phyloP scores from a whole-genome alignment of 208 protist species.

The Leishmania tropica region DNA sequence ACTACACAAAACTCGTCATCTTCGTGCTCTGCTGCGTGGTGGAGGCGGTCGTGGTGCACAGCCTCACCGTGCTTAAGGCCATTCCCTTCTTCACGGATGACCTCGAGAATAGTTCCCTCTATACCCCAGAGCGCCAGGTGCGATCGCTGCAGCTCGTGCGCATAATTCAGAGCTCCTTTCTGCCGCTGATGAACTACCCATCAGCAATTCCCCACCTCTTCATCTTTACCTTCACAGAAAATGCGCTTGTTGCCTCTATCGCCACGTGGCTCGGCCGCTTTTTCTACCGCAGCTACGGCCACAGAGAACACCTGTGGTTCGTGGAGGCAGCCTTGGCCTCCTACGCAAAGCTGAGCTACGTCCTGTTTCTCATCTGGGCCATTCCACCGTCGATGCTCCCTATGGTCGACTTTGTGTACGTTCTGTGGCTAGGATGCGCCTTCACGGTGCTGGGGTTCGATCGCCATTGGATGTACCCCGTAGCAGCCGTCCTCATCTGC shows the following conservation, averaged over 20 bases:
- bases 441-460: slow-evolving; percentile 40
- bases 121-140: slow-evolving; percentile 24
- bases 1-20: slow-evolving; percentile 15
- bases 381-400: slow-evolving; percentile 64
- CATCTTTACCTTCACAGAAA: slow-evolving; percentile 63
- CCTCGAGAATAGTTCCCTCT: slow-evolving; percentile 11
- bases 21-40: slow-evolving; percentile 60
- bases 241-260: slow-evolving; percentile 50
- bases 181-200: slow-evolving; percentile 53
- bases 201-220: slow-evolving; percentile 55
- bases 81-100: slow-evolving; percentile 16
- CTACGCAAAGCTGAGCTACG: slow-evolving; percentile 62
- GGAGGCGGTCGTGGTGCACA: slow-evolving; percentile 77
- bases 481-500: slow-evolving; percentile 34
- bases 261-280: slow-evolving; percentile 57
- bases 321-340: slow-evolving; percentile 56
- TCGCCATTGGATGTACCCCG: slow-evolving; percentile 35
- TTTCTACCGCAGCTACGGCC: slow-evolving; percentile 38
- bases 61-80: slow-evolving; percentile 36
- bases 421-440: slow-evolving; percentile 69
- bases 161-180: slow-evolving; percentile 52
- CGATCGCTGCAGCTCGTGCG: slow-evolving; percentile 70
- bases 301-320: slow-evolving; percentile 54
- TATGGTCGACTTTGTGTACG: slow-evolving; percentile 70
- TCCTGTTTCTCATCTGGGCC: slow-evolving; percentile 80